phyloP scores from a whole-genome alignment of 2,329 filamentous ascomycete species.

The Fusarium beomiforme region DNA sequence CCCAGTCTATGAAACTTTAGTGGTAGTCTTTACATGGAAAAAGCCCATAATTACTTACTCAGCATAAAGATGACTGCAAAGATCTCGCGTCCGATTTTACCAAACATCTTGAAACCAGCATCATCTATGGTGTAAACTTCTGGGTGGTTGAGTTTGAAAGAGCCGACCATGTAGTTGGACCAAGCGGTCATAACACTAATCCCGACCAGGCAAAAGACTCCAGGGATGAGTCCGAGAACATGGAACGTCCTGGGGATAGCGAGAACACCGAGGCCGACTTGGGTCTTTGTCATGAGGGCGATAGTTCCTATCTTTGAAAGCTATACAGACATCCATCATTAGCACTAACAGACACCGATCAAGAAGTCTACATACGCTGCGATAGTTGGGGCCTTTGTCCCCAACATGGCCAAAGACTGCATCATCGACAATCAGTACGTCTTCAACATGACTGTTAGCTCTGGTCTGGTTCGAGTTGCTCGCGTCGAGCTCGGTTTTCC shows the following conservation, averaged over 20 bases:
- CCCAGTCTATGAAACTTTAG: slow-evolving; percentile 35
- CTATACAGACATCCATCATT: slow-evolving; percentile 35
- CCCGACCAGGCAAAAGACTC: slow-evolving; percentile 54
- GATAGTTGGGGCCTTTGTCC: slow-evolving; percentile 44
- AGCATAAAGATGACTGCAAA: slow-evolving; percentile 50
- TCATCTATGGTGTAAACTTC: slow-evolving; percentile 64
- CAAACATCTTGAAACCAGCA: slow-evolving; percentile 58
- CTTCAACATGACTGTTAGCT: not conserved
- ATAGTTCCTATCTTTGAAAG: slow-evolving; percentile 55
- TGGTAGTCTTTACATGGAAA: not conserved
- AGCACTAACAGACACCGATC: not conserved
- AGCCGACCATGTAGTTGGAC: slow-evolving; percentile 59
- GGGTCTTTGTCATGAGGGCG: slow-evolving; percentile 57
- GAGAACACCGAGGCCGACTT: slow-evolving; percentile 59
- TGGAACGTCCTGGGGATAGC: slow-evolving; percentile 59
- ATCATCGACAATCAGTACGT: slow-evolving; percentile 10
- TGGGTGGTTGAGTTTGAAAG: slow-evolving; percentile 61
- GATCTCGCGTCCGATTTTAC: slow-evolving; percentile 54
- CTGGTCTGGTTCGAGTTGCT: slow-evolving; percentile 4
- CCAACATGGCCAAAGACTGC: slow-evolving; percentile 39
- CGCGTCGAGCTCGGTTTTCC: not conserved
- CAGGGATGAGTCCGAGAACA: slow-evolving; percentile 58
- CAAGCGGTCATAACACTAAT: slow-evolving; percentile 58
- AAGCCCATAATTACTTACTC: slow-evolving; percentile 42
- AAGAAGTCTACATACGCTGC: slow-evolving; percentile 33